Evolutionary conservation across 768 basidiomycete genomes (phyloP).

Genomic region (Mycena capillaripes): DNA sequence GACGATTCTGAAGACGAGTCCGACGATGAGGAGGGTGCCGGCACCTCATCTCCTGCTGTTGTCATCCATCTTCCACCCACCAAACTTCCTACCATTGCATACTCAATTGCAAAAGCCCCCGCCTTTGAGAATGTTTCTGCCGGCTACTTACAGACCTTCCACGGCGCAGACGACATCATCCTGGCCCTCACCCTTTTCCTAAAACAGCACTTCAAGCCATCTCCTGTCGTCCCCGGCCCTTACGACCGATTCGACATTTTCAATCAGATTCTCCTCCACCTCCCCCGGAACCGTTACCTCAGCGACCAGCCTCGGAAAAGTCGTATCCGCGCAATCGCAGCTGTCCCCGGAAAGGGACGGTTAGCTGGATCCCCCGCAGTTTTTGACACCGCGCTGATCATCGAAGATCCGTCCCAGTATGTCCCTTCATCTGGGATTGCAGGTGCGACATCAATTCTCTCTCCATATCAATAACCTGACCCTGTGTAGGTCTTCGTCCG

Average conservation of each 20-base stretch:
- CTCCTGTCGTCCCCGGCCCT: neutral
- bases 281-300: neutral
- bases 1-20: neutral
- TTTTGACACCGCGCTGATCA: conserved; percentile 22
- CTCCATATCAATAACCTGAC: neutral
- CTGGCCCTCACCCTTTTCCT: conserved; percentile 16
- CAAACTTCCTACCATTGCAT: neutral
- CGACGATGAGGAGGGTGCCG: neutral
- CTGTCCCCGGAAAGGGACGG: conserved; percentile 8
- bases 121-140: neutral
- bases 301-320: neutral
- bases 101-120: neutral
- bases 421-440: conserved; percentile 9
- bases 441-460: neutral
- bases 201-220: too few relatives aligned
- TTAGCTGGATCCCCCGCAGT: conserved; percentile 19
- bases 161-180: neutral
- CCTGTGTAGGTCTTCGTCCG: conserved; percentile 37
- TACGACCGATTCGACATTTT: conserved; percentile 19
- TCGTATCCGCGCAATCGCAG: conserved; percentile 4
- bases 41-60: neutral
- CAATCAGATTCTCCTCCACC: conserved; percentile 9
- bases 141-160: neutral
- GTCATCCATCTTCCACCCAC: neutral
- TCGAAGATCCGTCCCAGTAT: conserved; percentile 7